Percentiles rank a stretch among this genome's conserved stretches.
Conservation (phyloP, 208 protist genomes). For the Zelonia costaricensis region DNA sequence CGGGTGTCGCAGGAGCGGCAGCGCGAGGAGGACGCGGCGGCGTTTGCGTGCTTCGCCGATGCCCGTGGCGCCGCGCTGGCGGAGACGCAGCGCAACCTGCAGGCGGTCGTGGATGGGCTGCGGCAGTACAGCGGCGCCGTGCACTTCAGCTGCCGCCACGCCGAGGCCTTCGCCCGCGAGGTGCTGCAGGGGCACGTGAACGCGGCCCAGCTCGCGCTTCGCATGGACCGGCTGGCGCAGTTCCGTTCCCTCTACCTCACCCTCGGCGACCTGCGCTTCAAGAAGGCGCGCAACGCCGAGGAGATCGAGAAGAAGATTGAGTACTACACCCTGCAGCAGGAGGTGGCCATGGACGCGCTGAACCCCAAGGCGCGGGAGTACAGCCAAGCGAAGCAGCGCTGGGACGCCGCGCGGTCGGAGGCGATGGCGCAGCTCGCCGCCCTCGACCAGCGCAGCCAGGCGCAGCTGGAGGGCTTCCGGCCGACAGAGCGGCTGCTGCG, state of each 20-base stretch:
- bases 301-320: conserved; percentile 83
- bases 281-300: conserved; percentile 80
- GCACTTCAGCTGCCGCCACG: conserved; percentile 31
- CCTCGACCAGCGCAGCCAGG: conserved; percentile 49
- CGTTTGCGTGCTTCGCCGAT: conserved; percentile 60
- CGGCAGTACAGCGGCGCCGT: conserved; percentile 34
- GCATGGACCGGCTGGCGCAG: conserved; percentile 70
- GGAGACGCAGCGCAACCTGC: conserved; percentile 43
- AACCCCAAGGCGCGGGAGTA: conserved; percentile 90
- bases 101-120: conserved; percentile 30
- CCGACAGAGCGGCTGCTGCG: conserved; percentile 71
- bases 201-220: conserved; percentile 38
- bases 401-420: conserved; percentile 59
- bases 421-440: conserved; percentile 51
- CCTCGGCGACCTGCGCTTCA: conserved; percentile 84
- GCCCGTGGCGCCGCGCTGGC: conserved; percentile 37
- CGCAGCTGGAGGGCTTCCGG: conserved; percentile 63
- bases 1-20: conserved; percentile 48
- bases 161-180: conserved; percentile 41
- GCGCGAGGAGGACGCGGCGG: conserved; percentile 46
- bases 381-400: conserved; percentile 78
- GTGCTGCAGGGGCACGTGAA: conserved; percentile 34
- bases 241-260: conserved; percentile 87
- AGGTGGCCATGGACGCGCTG: conserved; percentile 84
- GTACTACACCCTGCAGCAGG: conserved; percentile 82